phyloP scores from a whole-genome alignment of 2,329 filamentous ascomycete species.

The Alternaria sp. region DNA sequence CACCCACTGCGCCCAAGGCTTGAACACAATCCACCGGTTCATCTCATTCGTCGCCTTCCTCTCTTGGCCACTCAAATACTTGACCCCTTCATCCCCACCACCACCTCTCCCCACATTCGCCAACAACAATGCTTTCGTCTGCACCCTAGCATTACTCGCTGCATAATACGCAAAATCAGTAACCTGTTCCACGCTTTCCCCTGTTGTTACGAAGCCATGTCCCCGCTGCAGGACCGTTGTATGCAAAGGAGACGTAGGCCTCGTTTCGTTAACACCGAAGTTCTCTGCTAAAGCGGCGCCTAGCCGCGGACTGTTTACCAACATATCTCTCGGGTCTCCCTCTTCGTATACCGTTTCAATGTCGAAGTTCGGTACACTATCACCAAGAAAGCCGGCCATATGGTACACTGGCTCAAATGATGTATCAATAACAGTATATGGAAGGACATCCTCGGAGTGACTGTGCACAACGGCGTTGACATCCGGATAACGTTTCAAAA shows the following conservation, averaged over 20 bases:
- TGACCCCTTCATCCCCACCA: slow-evolving; percentile 31
- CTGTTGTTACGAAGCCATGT: slow-evolving; percentile 53
- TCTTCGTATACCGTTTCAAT: slow-evolving; percentile 26
- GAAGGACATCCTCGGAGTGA: slow-evolving; percentile 54
- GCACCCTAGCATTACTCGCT: slow-evolving; percentile 46
- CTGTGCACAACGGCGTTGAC: slow-evolving; percentile 57
- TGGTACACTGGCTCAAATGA: slow-evolving; percentile 39
- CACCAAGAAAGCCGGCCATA: slow-evolving; percentile 50
- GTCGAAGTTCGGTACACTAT: slow-evolving; percentile 36
- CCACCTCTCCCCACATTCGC: slow-evolving; percentile 1
- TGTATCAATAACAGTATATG: slow-evolving; percentile 40
- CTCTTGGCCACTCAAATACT: slow-evolving; percentile 45
- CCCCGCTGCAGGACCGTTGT: slow-evolving; percentile 48
- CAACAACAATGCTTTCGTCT: slow-evolving; percentile 45
- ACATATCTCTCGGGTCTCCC: slow-evolving; percentile 30
- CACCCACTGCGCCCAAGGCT: slow-evolving; percentile 53
- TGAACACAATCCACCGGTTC: slow-evolving; percentile 40
- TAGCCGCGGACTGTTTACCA: slow-evolving; percentile 32
- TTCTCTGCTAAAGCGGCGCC: slow-evolving; percentile 32
- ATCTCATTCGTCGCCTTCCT: slow-evolving; percentile 45
- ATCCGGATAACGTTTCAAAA: slow-evolving; percentile 55
- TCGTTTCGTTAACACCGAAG: slow-evolving; percentile 29
- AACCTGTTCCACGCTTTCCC: slow-evolving; percentile 46
- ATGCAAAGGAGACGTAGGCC: slow-evolving; percentile 34
- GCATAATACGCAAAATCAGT: slow-evolving; percentile 53